phyloP scores from a whole-genome alignment of 1,284 basidiomycete genomes.

The Filobasidium uniguttulatum region DNA sequence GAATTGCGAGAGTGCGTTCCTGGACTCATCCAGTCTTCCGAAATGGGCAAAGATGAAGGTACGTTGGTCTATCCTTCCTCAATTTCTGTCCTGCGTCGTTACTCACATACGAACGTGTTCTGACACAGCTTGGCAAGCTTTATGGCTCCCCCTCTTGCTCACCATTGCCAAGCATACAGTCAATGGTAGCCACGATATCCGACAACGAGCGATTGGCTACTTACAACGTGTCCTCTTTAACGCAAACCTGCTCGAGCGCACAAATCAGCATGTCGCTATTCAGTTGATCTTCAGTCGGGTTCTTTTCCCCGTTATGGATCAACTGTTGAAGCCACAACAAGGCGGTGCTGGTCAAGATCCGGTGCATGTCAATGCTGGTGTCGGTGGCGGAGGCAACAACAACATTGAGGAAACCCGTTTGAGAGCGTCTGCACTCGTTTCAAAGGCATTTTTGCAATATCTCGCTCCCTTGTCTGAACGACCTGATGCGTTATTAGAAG shows the following conservation, averaged over 20 bases:
- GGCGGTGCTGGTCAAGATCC: slow-evolving; percentile 47
- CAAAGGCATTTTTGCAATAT: slow-evolving; percentile 91
- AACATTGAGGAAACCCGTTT: slow-evolving; percentile 74
- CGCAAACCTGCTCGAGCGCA: slow-evolving; percentile 51
- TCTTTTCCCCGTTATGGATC: slow-evolving; percentile 83
- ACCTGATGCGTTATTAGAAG: slow-evolving; percentile 47
- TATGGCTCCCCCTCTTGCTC: slow-evolving; percentile 63
- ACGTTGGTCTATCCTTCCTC: slow-evolving; percentile 12
- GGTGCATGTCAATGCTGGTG: too few species aligned
- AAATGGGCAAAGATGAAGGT: slow-evolving; percentile 24
- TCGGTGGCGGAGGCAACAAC: too few species aligned
- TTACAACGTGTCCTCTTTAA: slow-evolving; percentile 79
- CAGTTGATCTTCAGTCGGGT: slow-evolving; percentile 78
- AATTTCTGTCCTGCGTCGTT: neutral
- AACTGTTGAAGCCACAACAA: slow-evolving; percentile 73
- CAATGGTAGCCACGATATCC: slow-evolving; percentile 70
- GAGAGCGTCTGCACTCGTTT: slow-evolving; percentile 71
- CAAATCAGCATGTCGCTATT: slow-evolving; percentile 47
- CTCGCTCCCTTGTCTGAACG: slow-evolving; percentile 57
- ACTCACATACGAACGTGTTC: slow-evolving; percentile 6
- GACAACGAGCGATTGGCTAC: slow-evolving; percentile 67
- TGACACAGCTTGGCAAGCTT: slow-evolving; percentile 59
- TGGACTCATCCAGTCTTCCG: slow-evolving; percentile 43
- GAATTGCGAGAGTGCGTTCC: slow-evolving; percentile 54
- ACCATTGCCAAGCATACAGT: slow-evolving; percentile 72